phyloP scores from a whole-genome alignment of 2,329 filamentous ascomycete genomes.

The Aphanocladium album region DNA sequence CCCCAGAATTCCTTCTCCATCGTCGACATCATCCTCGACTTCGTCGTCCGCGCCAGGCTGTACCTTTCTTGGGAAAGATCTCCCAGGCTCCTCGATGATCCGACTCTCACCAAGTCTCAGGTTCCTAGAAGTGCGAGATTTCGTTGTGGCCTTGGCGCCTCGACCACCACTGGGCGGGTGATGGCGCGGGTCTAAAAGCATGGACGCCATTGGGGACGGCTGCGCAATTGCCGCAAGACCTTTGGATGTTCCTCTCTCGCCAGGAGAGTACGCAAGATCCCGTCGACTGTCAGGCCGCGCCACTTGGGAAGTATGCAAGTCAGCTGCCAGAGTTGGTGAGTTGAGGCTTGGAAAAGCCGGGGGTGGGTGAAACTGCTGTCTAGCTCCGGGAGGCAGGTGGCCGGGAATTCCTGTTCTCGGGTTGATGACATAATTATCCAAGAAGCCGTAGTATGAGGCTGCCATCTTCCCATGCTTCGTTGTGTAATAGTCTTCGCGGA shows the following conservation, averaged over 20 bases:
- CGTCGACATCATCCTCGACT: slow-evolving; percentile 48
- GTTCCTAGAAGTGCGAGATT: slow-evolving; percentile 39
- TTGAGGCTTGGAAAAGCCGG: slow-evolving; percentile 68
- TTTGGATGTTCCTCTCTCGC: slow-evolving; percentile 4
- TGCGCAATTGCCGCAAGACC: slow-evolving; percentile 35
- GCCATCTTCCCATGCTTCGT: slow-evolving; percentile 98
- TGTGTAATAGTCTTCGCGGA: slow-evolving; percentile 87
- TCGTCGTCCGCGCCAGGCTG: slow-evolving; percentile 54
- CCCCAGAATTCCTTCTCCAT: slow-evolving; percentile 42
- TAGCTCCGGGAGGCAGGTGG: slow-evolving; percentile 50
- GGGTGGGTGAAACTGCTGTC: slow-evolving; percentile 63
- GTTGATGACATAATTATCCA: slow-evolving; percentile 83
- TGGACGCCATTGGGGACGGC: slow-evolving; percentile 64
- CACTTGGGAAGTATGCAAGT: slow-evolving; percentile 46
- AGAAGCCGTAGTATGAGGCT: slow-evolving; percentile 91
- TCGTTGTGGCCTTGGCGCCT: slow-evolving; percentile 41
- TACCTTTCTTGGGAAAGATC: slow-evolving; percentile 39
- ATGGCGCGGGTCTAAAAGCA: slow-evolving; percentile 70
- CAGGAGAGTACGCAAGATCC: not conserved
- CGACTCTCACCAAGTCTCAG: slow-evolving; percentile 43
- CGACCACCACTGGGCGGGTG: slow-evolving; percentile 54
- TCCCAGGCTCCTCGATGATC: slow-evolving; percentile 52
- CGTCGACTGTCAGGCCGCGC: slow-evolving; percentile 31
- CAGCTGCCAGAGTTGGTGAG: slow-evolving; percentile 53
- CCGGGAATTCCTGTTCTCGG: slow-evolving; percentile 62